Evolutionary conservation across 1,139 yeast species (phyloP), one percentile per base, ranked within the genome.

Genomic region (Saccharomycopsis hybrid): DNA sequence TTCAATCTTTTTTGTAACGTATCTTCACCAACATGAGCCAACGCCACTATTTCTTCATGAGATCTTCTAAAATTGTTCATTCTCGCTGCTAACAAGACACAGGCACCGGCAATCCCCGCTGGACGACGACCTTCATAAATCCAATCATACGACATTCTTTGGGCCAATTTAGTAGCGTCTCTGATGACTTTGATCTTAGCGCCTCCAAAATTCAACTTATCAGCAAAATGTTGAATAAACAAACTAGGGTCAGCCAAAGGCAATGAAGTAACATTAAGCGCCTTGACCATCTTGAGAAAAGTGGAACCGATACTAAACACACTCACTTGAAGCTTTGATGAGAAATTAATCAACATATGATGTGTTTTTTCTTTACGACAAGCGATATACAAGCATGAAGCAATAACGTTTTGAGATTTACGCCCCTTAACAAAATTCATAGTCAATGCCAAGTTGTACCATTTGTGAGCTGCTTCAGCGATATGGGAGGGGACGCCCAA

Each of bases 51-150:
- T 63, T 94, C 97, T 1, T 92, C 80, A 65, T 92, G 96, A 3
- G 95, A 84, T 60, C 97, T 74, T 60, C 96, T 76, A 63, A 86
- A 82, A 61, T 90, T 90, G 66, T 92, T 92, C 97, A 92, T 92
- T 66, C 98, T 76, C 2, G 97, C 92, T 0, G 99, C 98, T 48
- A 92, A 69, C 46, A 94, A 66, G 2, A 92, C 76, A 66, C 97
- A 89, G 0, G 98, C 98, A 31, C 98, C 99, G 0, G 98, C 98
- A 48, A 92, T 79, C 61, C 99, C 98, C 0, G 98, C 97, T 0
- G 98, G 98, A 55, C 98, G 76, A 63, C 99, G 77, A 35, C 99
- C 99, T 65, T 88, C 95, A 62, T 84, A 86, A 56, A 92, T 85
- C 97, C 97, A 92, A 63, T 92, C 98, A 47, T 82, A 78, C 27